Conservation (phyloP, 2,329 filamentous ascomycete species). For the Ophiostoma montium region DNA sequence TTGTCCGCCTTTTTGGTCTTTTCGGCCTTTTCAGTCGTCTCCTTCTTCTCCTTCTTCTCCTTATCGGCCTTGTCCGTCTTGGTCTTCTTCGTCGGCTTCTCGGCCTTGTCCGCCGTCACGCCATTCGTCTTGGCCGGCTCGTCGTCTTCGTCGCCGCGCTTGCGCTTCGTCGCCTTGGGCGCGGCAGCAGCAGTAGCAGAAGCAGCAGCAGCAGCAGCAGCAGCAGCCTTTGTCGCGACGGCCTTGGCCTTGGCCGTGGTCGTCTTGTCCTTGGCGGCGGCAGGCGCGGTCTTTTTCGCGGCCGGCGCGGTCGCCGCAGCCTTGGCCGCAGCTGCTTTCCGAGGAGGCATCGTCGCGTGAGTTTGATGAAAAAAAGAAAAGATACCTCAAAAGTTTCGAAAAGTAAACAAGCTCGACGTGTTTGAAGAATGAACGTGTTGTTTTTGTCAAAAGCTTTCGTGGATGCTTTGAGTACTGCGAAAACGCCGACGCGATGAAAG, state of each 20-base stretch:
- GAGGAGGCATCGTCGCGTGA: slow-evolving; percentile 11
- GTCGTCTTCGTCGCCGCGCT: slow-evolving; percentile 7
- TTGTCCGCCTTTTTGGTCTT: slow-evolving; percentile 12
- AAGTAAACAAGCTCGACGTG: too few relatives aligned
- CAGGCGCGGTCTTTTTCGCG: slow-evolving; percentile 17
- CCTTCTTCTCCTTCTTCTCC: slow-evolving; percentile 12
- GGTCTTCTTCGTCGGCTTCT: background rate
- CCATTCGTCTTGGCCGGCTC: background rate
- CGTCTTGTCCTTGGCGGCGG: slow-evolving; percentile 21
- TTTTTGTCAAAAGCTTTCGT: too few relatives aligned
- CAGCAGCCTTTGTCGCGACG: slow-evolving; percentile 9
- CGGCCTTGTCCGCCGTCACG: background rate
- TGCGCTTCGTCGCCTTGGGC: slow-evolving; percentile 7
- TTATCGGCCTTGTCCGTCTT: slow-evolving; percentile 18
- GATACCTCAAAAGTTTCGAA: too few relatives aligned
- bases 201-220: slow-evolving; percentile 5
- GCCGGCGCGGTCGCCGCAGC: slow-evolving; percentile 16
- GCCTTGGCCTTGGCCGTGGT: background rate
- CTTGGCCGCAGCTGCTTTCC: slow-evolving; percentile 4
- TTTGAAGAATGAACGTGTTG: too few relatives aligned
- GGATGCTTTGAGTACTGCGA: too few relatives aligned
- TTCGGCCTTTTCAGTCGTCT: slow-evolving; percentile 16
- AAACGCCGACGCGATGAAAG: background rate
- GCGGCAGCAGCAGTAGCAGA: slow-evolving; percentile 7
- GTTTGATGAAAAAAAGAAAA: background rate